Conservation (phyloP, 345 rosid species). For the Populus deltoides region DNA sequence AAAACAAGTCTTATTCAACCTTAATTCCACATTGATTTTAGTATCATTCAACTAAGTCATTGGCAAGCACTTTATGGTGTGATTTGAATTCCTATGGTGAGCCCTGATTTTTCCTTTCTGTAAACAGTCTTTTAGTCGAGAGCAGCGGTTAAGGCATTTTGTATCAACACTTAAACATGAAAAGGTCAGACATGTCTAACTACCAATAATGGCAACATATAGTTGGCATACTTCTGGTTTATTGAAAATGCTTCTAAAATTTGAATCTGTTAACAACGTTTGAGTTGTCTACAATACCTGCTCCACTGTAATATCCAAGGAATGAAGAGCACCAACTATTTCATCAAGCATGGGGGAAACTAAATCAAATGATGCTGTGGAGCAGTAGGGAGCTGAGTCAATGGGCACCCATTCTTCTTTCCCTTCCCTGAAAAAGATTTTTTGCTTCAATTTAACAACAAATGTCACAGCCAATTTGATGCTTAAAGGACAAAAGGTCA, state of each 20-base stretch:
- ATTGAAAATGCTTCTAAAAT: background rate
- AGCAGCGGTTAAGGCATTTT: too few species aligned
- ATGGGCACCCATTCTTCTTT: constrained; percentile 82
- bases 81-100: too few species aligned
- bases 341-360: constrained; percentile 64
- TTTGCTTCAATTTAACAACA: background rate
- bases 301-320: constrained; percentile 71
- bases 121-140: too few species aligned
- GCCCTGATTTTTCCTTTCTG: too few species aligned
- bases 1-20: too few species aligned
- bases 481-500: constrained; percentile 3
- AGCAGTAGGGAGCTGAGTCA: constrained; percentile 72
- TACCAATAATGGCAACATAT: background rate
- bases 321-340: constrained; percentile 51
- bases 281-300: constrained; percentile 48
- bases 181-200: too few species aligned
- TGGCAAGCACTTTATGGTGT: too few species aligned
- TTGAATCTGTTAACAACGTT: background rate
- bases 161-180: too few species aligned
- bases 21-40: too few species aligned
- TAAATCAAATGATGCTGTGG: constrained; percentile 71
- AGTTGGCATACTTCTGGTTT: background rate
- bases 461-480: background rate
- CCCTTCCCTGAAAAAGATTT: constrained; percentile 54
- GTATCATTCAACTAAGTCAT: too few species aligned